phyloP scores from a whole-genome alignment of 2,329 filamentous ascomycete species.

The Exophiala lecanii-corni region DNA sequence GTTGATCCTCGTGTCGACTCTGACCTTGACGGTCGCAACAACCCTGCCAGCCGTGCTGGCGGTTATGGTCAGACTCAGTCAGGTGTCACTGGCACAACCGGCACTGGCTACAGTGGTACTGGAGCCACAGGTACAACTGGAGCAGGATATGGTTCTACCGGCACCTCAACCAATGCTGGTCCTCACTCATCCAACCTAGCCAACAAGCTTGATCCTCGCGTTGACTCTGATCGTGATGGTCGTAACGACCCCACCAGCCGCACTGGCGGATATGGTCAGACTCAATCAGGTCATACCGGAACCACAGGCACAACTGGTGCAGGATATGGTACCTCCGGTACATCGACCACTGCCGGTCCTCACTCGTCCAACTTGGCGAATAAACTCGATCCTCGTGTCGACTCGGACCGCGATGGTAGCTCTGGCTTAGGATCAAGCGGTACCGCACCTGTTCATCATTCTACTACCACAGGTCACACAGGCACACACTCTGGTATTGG shows the following conservation, averaged over 20 bases:
- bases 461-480: conserved; percentile 24
- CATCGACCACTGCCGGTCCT: conserved; percentile 32
- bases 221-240: conserved; percentile 30
- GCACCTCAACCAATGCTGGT: conserved; percentile 29
- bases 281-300: conserved; percentile 2
- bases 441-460: no score
- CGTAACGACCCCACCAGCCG: conserved; percentile 10
- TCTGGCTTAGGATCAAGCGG: conserved; percentile 1
- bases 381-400: conserved; percentile 32
- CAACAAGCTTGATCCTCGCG: conserved; percentile 38
- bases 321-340: conserved; percentile 2
- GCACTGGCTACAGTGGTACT: conserved; percentile 8
- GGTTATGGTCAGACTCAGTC: conserved; percentile 14
- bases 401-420: conserved; percentile 28
- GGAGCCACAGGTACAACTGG: conserved; percentile 10
- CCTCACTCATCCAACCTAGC: conserved; percentile 37
- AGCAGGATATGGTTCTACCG: conserved; percentile 12
- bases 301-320: conserved; percentile 10
- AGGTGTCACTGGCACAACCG: background rate
- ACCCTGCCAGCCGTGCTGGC: conserved; percentile 13
- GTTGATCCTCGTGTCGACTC: conserved; percentile 38
- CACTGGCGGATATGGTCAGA: conserved; percentile 13
- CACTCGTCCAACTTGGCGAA: conserved; percentile 41
- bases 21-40: conserved; percentile 25
- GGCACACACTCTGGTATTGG: conserved; percentile 9